phyloP scores from a whole-genome alignment of 1,284 basidiomycete genomes.

The Pseudozyma sp. region DNA sequence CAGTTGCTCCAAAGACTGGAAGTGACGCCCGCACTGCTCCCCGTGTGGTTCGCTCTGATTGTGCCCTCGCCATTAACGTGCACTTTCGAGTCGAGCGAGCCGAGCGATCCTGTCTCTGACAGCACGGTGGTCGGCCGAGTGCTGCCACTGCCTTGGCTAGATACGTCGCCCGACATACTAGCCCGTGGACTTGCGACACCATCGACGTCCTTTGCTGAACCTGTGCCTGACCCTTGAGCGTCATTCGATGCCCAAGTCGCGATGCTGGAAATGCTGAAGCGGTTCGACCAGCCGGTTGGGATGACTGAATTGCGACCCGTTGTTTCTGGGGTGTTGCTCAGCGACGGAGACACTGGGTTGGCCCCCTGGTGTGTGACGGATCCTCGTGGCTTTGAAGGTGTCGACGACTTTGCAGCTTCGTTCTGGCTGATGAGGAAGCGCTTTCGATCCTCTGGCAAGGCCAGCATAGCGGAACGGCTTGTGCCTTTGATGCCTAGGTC shows the following conservation, averaged over 20 bases:
- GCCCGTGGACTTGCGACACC: constrained; percentile 18
- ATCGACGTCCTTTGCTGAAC: constrained; percentile 28
- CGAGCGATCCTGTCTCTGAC: constrained; percentile 35
- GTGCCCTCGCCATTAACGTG: constrained; percentile 22
- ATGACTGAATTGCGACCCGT: constrained; percentile 48
- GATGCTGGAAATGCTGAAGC: constrained; percentile 80
- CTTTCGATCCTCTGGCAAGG: constrained; percentile 77
- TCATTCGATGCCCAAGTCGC: constrained; percentile 70
- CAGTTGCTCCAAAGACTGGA: constrained; percentile 56
- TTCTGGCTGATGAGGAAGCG: constrained; percentile 74
- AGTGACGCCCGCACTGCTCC: constrained; percentile 45
- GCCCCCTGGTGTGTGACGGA: constrained; percentile 8
- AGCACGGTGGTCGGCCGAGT: constrained; percentile 37
- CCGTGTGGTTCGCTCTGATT: constrained; percentile 40
- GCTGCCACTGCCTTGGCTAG: constrained; percentile 37
- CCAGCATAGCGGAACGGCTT: constrained; percentile 77
- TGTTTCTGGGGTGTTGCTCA: constrained; percentile 71
- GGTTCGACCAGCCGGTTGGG: constrained; percentile 74
- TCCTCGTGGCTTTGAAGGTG: constrained; percentile 28
- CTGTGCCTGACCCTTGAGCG: constrained; percentile 21
- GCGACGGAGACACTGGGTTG: constrained; percentile 76
- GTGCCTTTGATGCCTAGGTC: constrained; percentile 76
- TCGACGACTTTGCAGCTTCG: constrained; percentile 45
- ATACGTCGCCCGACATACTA: constrained; percentile 29
- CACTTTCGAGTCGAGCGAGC: constrained; percentile 22